Conservation (phyloP, 2,329 filamentous ascomycete genomes). For the Cladophialophora exuberans region DNA sequence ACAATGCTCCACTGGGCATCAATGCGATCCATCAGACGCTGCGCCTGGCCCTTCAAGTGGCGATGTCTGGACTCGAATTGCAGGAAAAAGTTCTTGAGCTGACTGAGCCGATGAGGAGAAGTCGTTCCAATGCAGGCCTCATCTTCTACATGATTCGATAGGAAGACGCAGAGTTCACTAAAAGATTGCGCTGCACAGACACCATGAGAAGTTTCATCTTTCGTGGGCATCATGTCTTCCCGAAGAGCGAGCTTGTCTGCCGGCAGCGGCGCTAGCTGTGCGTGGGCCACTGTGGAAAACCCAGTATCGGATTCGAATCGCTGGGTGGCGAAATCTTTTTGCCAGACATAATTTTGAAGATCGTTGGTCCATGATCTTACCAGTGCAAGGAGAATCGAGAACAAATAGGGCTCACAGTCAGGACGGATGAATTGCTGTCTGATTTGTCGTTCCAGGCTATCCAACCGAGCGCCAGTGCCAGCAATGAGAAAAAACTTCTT, state of each 20-base stretch:
- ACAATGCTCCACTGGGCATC: slow-evolving; percentile 8
- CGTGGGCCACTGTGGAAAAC: not conserved
- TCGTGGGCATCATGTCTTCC: slow-evolving; percentile 1
- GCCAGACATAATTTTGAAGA: slow-evolving; percentile 1
- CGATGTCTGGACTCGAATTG: not conserved
- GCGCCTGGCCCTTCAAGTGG: slow-evolving; percentile 1
- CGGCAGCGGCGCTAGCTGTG: not conserved
- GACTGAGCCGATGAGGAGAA: not conserved
- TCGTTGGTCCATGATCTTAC: not conserved
- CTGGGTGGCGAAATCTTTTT: not conserved
- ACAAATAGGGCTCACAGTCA: not conserved
- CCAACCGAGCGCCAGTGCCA: not conserved
- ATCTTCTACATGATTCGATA: not conserved
- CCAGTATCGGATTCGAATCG: slow-evolving; percentile 6
- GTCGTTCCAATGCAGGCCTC: not conserved
- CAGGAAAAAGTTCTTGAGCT: not conserved
- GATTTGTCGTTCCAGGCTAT: not conserved
- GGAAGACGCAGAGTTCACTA: not conserved
- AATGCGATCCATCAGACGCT: not conserved
- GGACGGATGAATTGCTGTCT: too few relatives aligned
- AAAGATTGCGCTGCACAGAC: not conserved
- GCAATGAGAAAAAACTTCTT: slow-evolving; percentile 3
- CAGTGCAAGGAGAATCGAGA: slow-evolving; percentile 6
- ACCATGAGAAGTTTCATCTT: not conserved
- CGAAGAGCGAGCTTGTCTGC: not conserved